Evolutionary conservation across 2,329 filamentous ascomycete species (phyloP).

Genomic region (Clonostachys solani): DNA sequence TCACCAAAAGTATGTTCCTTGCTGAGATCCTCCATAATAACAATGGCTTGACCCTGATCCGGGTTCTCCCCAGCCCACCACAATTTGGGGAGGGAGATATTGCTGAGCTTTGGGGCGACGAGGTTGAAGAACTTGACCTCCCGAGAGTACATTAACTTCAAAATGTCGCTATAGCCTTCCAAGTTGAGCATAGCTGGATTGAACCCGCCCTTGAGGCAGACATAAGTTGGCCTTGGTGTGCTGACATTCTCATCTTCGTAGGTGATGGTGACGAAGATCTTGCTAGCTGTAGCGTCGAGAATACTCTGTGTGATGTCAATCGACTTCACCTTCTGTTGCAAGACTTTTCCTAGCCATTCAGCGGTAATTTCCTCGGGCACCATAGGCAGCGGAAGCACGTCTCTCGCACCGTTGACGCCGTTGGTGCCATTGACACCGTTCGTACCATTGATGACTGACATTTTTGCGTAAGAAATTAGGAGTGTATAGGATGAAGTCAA

Average conservation of each 20-base stretch:
- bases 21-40: slow-evolving; percentile 27
- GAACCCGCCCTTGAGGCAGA: slow-evolving; percentile 33
- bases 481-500: too few relatives aligned
- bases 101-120: slow-evolving; percentile 20
- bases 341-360: too few relatives aligned
- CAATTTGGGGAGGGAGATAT: slow-evolving; percentile 23
- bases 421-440: too few relatives aligned
- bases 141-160: slow-evolving; percentile 18
- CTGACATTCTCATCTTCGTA: slow-evolving; percentile 15
- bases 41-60: slow-evolving; percentile 30
- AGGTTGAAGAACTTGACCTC: slow-evolving; percentile 30
- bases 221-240: neutral
- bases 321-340: too few relatives aligned
- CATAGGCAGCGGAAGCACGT: too few relatives aligned
- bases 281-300: slow-evolving; percentile 16
- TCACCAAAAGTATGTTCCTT: slow-evolving; percentile 22
- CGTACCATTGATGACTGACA: too few relatives aligned
- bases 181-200: slow-evolving; percentile 23
- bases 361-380: too few relatives aligned
- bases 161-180: slow-evolving; percentile 16
- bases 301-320: too few relatives aligned
- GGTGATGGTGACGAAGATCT: slow-evolving; percentile 17
- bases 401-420: too few relatives aligned
- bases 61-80: slow-evolving; percentile 28
- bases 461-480: too few relatives aligned